Percentiles rank a stretch among this genome's conserved stretches.
phyloP scores from a whole-genome alignment of 2,329 filamentous ascomycete genomes.

The Cladosporium austrohemisphaericum region DNA sequence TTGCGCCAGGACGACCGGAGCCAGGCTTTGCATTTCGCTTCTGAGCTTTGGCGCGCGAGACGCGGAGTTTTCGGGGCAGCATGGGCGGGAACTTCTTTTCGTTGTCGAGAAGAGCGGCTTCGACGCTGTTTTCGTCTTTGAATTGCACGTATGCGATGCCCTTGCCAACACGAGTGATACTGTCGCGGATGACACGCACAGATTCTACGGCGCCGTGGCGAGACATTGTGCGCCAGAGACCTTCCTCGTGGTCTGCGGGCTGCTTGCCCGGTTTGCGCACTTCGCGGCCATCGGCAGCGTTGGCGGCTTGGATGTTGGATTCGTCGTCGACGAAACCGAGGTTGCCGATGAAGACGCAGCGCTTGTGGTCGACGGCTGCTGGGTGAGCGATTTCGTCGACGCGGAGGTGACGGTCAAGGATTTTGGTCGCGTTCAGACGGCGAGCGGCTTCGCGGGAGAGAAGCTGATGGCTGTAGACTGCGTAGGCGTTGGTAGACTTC shows the following conservation, averaged over 20 bases:
- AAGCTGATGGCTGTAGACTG: conserved; percentile 72
- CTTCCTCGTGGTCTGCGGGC: conserved; percentile 86
- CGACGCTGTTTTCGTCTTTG: conserved; percentile 78
- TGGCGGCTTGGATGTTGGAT: conserved; percentile 58
- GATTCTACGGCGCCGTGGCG: conserved; percentile 82
- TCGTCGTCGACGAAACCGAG: conserved; percentile 95
- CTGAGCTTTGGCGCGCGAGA: conserved; percentile 76
- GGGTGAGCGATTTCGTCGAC: conserved; percentile 91
- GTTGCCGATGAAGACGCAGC: conserved; percentile 95
- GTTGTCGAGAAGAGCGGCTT: conserved; percentile 82
- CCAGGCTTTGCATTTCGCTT: conserved; percentile 45
- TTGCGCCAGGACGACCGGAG: conserved; percentile 26
- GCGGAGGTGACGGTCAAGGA: conserved; percentile 83
- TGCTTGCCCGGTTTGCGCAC: conserved; percentile 64
- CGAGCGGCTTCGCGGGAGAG: conserved; percentile 73
- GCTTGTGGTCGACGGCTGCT: conserved; percentile 72
- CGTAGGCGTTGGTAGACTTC: conserved; percentile 90
- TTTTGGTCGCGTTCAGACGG: conserved; percentile 75
- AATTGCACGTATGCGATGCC: conserved; percentile 98
- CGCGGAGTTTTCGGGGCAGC: conserved; percentile 82
- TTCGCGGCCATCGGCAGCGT: conserved; percentile 59
- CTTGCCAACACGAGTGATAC: conserved; percentile 88
- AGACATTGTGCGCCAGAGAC: conserved; percentile 77
- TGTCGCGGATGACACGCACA: conserved; percentile 85
- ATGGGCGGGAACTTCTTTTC: conserved; percentile 92